Base-by-base conservation (phyloP, 176 grass and related monocot genomes). In the Oryza coarctata region DNA sequence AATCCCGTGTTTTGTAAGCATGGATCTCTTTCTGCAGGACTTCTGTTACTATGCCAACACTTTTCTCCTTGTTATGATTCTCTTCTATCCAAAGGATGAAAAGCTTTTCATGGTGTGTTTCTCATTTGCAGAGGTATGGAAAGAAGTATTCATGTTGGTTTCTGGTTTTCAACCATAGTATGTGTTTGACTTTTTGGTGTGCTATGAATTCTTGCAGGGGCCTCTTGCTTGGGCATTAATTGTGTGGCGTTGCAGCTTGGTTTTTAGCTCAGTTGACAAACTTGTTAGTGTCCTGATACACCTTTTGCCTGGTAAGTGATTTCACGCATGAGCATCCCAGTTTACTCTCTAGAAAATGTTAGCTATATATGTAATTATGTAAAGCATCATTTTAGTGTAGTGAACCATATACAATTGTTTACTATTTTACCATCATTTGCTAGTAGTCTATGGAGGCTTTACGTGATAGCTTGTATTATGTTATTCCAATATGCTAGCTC, bases 51-150 rank as follows among this genome's bases (percentile, higher is more conserved):
- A 98, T 84, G 96, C 96, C 70, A 98, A 98, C 80, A 95, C 96
- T 82, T 86, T 98, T 69, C 92, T 98, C 74, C n/a, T 98, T 70
- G 73, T 93, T 39, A 91, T 94, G 92, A 90, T 98, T 80, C 96
- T 98, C 73, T 91, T 98, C 76, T 98, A 87, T 88, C 96, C 96
- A 33, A 88, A 98, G 81, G 90, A 98, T 89, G 96, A 98, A 84
- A 98, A 95, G 70, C 85, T 98, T 84, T 98, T 98, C 83, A 98
- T 98, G 93, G 93, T 98, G 78, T 98, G 96, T 91, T 98, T 98
- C 86, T 95, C 96, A 64, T 98, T 98, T 84, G 92, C 96, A 66
- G 96, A 98, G 89, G 96, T 98, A 93, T 93, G 82, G 76, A 65
- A 63, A 74, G 68, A 63, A 74, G 45, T 78, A 6, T 74, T 29